These are phyloP conservation scores for Emmonsiellopsis sp. DNA, from an alignment of 2,329 filamentous ascomycete species.

Conservation along the genomic window DNA sequence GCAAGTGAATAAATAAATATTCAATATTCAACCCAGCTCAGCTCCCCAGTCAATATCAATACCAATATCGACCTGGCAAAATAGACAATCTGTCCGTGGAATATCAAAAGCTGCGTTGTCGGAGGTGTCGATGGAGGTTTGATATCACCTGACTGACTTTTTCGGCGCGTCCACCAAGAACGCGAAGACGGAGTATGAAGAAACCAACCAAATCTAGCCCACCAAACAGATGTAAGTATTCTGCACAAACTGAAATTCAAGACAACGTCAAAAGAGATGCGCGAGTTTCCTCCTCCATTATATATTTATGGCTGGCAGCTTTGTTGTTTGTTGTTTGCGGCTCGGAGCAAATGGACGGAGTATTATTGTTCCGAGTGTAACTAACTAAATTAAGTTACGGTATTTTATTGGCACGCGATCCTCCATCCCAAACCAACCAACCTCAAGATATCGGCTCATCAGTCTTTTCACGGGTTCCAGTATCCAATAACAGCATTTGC, in stretches of 20 bases:
- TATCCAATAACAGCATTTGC: too few relatives aligned
- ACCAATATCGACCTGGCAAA: not conserved
- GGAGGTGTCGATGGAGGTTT: not conserved
- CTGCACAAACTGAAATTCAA: not conserved
- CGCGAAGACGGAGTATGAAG: too few relatives aligned
- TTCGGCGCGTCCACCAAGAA: not conserved
- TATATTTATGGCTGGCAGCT: too few relatives aligned
- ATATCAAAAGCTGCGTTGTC: not conserved
- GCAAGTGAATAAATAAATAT: not conserved
- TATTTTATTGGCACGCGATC: not conserved
- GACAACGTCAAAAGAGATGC: too few relatives aligned
- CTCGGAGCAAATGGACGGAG: too few relatives aligned
- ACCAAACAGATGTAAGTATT: not conserved
- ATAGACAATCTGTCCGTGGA: not conserved
- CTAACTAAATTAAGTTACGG: not conserved
- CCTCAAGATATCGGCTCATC: too few relatives aligned
- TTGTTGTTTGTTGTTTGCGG: too few relatives aligned
- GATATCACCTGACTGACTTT: not conserved
- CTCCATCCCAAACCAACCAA: not conserved
- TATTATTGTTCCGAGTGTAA: not conserved
- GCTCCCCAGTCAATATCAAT: too few relatives aligned
- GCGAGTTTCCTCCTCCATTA: too few relatives aligned
- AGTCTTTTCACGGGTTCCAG: too few relatives aligned
- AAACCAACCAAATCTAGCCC: too few relatives aligned
- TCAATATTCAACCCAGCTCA: not conserved